Evolutionary conservation across 2,329 filamentous ascomycete genomes (phyloP).

Genomic region (Trichoderma oligosporum): DNA sequence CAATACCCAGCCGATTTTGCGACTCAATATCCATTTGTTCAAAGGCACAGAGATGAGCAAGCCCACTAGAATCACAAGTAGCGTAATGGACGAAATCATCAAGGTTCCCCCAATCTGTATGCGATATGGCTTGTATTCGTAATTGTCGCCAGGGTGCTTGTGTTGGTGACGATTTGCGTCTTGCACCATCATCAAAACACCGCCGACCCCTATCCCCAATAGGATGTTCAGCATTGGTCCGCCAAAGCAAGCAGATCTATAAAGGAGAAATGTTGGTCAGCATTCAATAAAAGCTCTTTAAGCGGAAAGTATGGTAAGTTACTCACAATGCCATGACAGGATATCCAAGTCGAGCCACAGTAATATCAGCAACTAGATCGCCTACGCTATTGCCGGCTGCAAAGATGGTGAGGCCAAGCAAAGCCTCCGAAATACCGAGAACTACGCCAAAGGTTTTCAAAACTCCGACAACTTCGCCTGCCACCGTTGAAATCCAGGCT

Average conservation of each 20-base stretch:
- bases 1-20: constrained; percentile 74
- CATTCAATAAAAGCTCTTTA: neutral
- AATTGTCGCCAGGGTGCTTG: constrained; percentile 62
- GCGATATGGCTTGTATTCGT: constrained; percentile 71
- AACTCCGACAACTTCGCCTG: constrained; percentile 90
- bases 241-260: constrained; percentile 85
- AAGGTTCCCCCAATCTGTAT: constrained; percentile 82
- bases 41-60: constrained; percentile 76
- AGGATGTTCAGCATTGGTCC: constrained; percentile 97
- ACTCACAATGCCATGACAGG: constrained; percentile 86
- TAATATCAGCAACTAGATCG: constrained; percentile 91
- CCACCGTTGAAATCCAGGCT: constrained; percentile 94
- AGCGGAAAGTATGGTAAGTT: neutral
- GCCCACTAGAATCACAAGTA: constrained; percentile 74
- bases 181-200: constrained; percentile 79
- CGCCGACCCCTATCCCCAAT: constrained; percentile 87
- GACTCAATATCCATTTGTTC: constrained; percentile 82
- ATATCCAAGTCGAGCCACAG: constrained; percentile 86
- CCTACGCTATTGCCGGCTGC: constrained; percentile 94
- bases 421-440: constrained; percentile 87
- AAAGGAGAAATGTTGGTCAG: neutral
- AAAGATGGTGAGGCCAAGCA: constrained; percentile 91
- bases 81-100: constrained; percentile 77
- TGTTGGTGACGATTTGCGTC: constrained; percentile 61
- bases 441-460: constrained; percentile 92